Percentiles rank a stretch among this genome's conserved stretches.
Evolutionary conservation across 139 green algal genomes (phyloP).

Genomic region (Desmodesmus armatus): DNA sequence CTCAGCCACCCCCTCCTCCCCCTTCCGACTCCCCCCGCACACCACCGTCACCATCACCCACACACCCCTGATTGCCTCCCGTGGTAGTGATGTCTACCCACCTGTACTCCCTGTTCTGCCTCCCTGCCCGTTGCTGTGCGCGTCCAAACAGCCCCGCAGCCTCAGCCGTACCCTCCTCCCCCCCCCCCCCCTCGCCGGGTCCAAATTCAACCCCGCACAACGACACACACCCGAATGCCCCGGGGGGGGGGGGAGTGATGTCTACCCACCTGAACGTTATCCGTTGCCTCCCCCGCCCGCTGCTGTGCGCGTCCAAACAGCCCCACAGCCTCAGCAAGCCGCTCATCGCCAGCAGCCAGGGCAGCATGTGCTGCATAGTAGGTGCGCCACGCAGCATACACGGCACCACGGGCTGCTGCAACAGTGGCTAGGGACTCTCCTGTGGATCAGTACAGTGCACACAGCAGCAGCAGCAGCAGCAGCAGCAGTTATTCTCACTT

Average conservation of each 20-base stretch:
- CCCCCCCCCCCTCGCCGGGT: no score
- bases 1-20: slow-evolving; percentile 55
- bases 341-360: slow-evolving; percentile 50
- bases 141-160: slow-evolving; percentile 71
- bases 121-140: slow-evolving; percentile 52
- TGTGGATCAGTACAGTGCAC: no score
- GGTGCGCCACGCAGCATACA: slow-evolving; percentile 22
- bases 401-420: slow-evolving; percentile 27
- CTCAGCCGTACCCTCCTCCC: slow-evolving; percentile 54
- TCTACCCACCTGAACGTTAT: background rate
- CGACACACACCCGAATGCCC: no score
- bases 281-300: slow-evolving; percentile 48
- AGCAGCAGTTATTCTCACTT: no score
- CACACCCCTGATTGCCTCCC: no score
- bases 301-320: slow-evolving; percentile 68
- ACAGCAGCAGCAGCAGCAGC: no score
- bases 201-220: no score
- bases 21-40: no score
- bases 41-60: no score
- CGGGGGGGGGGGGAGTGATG: no score
- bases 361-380: slow-evolving; percentile 25
- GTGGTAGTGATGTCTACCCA: background rate
- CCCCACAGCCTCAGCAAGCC: slow-evolving; percentile 63
- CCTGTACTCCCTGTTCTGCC: slow-evolving; percentile 31
- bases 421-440: slow-evolving; percentile 66